Evolutionary conservation across 164 flowering plant genomes (phyloP).

Genomic region (Vitis vinifera): ASM3070453v1 NC_081814.1:12202501-12203000

Average conservation of each 20-base stretch:
- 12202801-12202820: constrained; percentile 31
- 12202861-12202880: constrained; percentile 51
- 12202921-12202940: constrained; percentile 35
- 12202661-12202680: constrained; percentile 49
- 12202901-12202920: constrained; percentile 30
- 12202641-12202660: constrained; percentile 29
- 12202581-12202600: constrained; percentile 51
- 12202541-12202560: constrained; percentile 47
- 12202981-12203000: constrained; percentile 44
- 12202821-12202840: constrained; percentile 48
- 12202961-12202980: constrained; percentile 30
- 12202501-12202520: constrained; percentile 36
- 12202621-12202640: constrained; percentile 27
- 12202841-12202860: constrained; percentile 38
- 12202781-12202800: constrained; percentile 43
- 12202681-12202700: constrained; percentile 61
- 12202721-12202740: constrained; percentile 32
- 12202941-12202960: constrained; percentile 59
- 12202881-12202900: constrained; percentile 35
- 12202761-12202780: constrained; percentile 52
- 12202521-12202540: constrained; percentile 45
- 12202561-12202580: constrained; percentile 30
- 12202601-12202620: constrained; percentile 50
- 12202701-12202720: constrained; percentile 21
- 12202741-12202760: constrained; percentile 31